Percentiles rank a stretch among this genome's conserved stretches.
phyloP scores from a whole-genome alignment of 1,139 yeast genomes.

The Hemisphaericaspora subhashii region DNA sequence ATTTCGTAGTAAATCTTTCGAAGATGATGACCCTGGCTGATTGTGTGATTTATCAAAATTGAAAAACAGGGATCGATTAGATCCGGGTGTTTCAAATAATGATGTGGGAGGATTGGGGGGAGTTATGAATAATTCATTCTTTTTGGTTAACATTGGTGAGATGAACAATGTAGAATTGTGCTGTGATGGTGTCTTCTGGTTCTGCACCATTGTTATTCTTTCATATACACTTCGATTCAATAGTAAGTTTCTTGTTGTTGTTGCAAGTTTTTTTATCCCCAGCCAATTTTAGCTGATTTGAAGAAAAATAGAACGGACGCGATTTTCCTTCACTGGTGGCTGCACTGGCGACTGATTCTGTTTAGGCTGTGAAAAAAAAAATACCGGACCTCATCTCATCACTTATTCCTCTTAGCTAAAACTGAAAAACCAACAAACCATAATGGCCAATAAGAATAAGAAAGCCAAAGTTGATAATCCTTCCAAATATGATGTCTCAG shows the following conservation, averaged over 20 bases:
- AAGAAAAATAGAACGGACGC: too few relatives aligned
- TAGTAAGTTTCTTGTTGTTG: too few relatives aligned
- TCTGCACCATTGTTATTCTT: slow-evolving; percentile 32
- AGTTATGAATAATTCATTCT: slow-evolving; percentile 51
- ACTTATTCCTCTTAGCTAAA: background rate
- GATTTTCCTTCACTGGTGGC: too few relatives aligned
- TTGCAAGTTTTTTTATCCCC: background rate
- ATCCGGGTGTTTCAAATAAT: slow-evolving; percentile 46
- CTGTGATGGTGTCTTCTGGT: slow-evolving; percentile 42
- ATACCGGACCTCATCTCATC: slow-evolving; percentile 1
- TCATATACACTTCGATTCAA: background rate
- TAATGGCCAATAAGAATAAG: background rate
- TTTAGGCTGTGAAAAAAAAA: slow-evolving; percentile 3
- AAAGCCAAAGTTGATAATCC: slow-evolving; percentile 1
- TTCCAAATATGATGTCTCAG: background rate
- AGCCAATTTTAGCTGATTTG: background rate
- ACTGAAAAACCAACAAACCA: background rate
- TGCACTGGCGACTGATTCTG: too few relatives aligned
- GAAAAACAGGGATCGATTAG: slow-evolving; percentile 43
- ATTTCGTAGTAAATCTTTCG: slow-evolving; percentile 5
- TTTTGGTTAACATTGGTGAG: slow-evolving; percentile 55
- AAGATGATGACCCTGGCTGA: background rate
- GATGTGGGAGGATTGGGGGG: slow-evolving; percentile 50
- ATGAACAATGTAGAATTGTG: slow-evolving; percentile 64
- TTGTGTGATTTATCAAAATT: slow-evolving; percentile 26